Percentiles rank a stretch among this genome's conserved stretches.
Conservation (phyloP, 2,329 filamentous ascomycete genomes). For the Blastomyces emzantsi region DNA sequence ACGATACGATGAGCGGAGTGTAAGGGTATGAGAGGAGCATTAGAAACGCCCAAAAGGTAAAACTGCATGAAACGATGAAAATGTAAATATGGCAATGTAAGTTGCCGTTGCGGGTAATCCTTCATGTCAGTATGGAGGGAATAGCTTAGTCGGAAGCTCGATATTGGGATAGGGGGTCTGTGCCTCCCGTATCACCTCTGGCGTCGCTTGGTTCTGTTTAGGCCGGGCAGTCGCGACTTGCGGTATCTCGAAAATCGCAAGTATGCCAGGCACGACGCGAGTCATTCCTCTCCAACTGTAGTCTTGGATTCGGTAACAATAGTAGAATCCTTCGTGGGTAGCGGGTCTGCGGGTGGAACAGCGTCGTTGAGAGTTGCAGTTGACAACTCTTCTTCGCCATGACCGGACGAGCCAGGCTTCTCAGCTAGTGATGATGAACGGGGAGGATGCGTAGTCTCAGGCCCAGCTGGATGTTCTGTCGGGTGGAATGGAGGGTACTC, state of each 20-base stretch:
- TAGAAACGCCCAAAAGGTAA: not conserved
- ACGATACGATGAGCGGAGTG: not conserved
- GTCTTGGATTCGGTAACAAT: not conserved
- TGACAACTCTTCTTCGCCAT: not conserved
- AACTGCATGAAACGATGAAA: not conserved
- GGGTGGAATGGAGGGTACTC: conserved; percentile 26
- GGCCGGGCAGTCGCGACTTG: not conserved
- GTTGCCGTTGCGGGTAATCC: not conserved
- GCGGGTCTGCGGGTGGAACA: not conserved
- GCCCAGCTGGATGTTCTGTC: conserved; percentile 25
- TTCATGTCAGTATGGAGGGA: not conserved
- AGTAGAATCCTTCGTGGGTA: not conserved
- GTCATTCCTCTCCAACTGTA: not conserved
- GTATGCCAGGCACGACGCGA: not conserved
- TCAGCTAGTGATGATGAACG: conserved; percentile 32
- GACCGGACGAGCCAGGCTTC: not conserved
- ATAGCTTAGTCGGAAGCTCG: not conserved
- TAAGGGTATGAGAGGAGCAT: not conserved
- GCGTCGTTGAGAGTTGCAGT: not conserved
- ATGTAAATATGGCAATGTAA: not conserved
- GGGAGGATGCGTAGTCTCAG: conserved; percentile 22
- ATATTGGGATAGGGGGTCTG: too few relatives aligned
- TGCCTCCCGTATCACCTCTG: not conserved
- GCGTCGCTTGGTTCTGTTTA: not conserved
- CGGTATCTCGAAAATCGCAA: not conserved